Conservation (phyloP, 1,284 basidiomycete genomes). For the Cutaneotrichosporon sp. region DNA sequence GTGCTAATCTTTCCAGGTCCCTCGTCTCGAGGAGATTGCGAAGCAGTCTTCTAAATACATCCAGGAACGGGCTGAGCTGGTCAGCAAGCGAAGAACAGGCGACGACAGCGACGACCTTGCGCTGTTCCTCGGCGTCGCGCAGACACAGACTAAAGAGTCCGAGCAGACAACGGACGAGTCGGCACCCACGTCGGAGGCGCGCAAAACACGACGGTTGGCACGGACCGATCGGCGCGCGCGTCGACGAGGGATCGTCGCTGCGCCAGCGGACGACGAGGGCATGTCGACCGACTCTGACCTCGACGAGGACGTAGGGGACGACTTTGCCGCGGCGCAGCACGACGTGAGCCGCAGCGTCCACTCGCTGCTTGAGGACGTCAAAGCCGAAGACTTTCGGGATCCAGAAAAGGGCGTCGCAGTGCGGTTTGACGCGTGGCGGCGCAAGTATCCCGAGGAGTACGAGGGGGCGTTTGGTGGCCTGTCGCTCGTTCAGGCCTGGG, state of each 20-base stretch:
- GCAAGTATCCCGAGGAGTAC: slow-evolving; percentile 73
- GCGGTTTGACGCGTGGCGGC: slow-evolving; percentile 76
- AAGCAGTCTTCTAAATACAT: slow-evolving; percentile 68
- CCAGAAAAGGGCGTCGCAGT: slow-evolving; percentile 65
- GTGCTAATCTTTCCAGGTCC: slow-evolving; percentile 58
- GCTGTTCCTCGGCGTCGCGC: slow-evolving; percentile 61
- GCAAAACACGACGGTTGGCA: slow-evolving; percentile 57
- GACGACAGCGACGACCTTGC: slow-evolving; percentile 81
- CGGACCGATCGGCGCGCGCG: slow-evolving; percentile 52
- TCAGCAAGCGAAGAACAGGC: slow-evolving; percentile 58
- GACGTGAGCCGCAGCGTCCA: slow-evolving; percentile 56
- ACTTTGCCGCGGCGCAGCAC: slow-evolving; percentile 63
- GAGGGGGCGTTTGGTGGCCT: slow-evolving; percentile 82
- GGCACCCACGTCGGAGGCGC: slow-evolving; percentile 50
- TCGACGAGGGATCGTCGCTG: slow-evolving; percentile 37
- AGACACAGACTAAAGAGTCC: slow-evolving; percentile 27
- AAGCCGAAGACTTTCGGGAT: slow-evolving; percentile 75
- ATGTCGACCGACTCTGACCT: slow-evolving; percentile 79
- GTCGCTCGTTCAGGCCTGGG: slow-evolving; percentile 85
- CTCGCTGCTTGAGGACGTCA: slow-evolving; percentile 69
- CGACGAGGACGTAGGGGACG: slow-evolving; percentile 58
- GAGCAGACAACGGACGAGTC: slow-evolving; percentile 22
- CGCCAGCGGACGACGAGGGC: slow-evolving; percentile 53
- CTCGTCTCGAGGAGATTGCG: slow-evolving; percentile 77
- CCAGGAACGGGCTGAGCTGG: slow-evolving; percentile 67